phyloP scores from a whole-genome alignment of 2,329 filamentous ascomycete species.

The Ophiosphaerella herpotricha region DNA sequence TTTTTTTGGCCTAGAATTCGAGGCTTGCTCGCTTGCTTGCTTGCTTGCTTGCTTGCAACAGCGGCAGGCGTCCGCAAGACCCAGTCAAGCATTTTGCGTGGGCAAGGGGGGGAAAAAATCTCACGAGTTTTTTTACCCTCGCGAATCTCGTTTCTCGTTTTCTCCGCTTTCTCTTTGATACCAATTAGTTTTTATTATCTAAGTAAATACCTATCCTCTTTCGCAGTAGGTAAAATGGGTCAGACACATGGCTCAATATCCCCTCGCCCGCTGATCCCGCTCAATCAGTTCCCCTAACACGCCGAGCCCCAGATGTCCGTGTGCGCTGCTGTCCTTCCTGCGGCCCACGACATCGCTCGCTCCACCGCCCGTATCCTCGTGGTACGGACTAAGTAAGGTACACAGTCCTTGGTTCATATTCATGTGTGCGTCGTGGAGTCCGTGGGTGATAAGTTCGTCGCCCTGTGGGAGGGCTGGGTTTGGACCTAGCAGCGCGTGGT shows the following conservation, averaged over 20 bases:
- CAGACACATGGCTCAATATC: conserved; percentile 10
- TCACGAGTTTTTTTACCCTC: no score
- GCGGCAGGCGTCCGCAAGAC: no score
- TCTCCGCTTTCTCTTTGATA: no score
- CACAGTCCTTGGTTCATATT: conserved; percentile 22
- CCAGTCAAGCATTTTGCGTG: no score
- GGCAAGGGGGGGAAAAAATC: no score
- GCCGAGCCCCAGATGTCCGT: conserved; percentile 14
- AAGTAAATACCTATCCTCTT: no score
- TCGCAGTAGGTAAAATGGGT: neutral
- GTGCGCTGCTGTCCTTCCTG: conserved; percentile 8
- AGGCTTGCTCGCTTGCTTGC: no score
- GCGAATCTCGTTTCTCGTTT: no score
- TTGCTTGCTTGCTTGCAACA: no score
- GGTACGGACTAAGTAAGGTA: conserved; percentile 33
- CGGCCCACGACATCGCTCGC: conserved; percentile 7
- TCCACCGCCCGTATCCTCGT: conserved; percentile 29
- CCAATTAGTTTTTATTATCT: no score
- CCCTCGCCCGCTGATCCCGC: conserved; percentile 20
- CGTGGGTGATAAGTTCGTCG: conserved; percentile 14
- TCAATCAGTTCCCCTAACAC: conserved; percentile 28
- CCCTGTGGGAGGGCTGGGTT: conserved; percentile 3
- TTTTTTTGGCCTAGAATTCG: no score
- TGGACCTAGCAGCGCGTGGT: conserved; percentile 1
- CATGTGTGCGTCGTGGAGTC: conserved; percentile 14